phyloP scores from a whole-genome alignment of 164 flowering plant genomes.

The Warburgia ugandensis region DNA sequence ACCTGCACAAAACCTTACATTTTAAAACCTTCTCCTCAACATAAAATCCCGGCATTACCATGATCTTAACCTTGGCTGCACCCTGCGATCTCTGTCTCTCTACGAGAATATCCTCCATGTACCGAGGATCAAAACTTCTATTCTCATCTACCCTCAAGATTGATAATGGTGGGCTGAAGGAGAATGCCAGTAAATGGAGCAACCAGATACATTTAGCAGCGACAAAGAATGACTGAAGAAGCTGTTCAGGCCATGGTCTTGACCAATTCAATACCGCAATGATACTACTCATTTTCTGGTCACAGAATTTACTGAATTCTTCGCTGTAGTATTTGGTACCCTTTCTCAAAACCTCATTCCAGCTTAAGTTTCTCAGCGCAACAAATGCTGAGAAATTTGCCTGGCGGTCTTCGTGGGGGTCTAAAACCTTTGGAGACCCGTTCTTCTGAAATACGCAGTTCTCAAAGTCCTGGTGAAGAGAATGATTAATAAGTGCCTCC shows the following conservation, averaged over 20 bases:
- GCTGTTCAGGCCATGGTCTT: slow-evolving; percentile 84
- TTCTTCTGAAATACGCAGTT: slow-evolving; percentile 70
- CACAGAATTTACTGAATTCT: slow-evolving; percentile 90
- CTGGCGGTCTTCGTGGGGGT: slow-evolving; percentile 64
- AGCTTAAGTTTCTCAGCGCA: slow-evolving; percentile 69
- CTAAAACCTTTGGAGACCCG: slow-evolving; percentile 57
- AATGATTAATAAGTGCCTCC: slow-evolving; percentile 78
- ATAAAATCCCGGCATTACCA: slow-evolving; percentile 97
- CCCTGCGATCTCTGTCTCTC: slow-evolving; percentile 48
- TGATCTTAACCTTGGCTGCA: slow-evolving; percentile 57
- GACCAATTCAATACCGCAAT: slow-evolving; percentile 66
- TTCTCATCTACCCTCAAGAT: slow-evolving; percentile 83
- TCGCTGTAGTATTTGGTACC: slow-evolving; percentile 91
- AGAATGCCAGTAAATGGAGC: slow-evolving; percentile 87
- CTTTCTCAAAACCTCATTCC: slow-evolving; percentile 85
- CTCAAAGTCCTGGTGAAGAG: slow-evolving; percentile 84
- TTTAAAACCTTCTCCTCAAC: slow-evolving; percentile 64
- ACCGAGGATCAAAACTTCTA: slow-evolving; percentile 55
- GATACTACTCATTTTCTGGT: slow-evolving; percentile 85
- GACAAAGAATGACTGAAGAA: slow-evolving; percentile 84
- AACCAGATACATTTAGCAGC: slow-evolving; percentile 92
- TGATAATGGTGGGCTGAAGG: slow-evolving; percentile 57
- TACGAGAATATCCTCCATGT: slow-evolving; percentile 70
- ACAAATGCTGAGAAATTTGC: slow-evolving; percentile 62
- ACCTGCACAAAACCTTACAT: slow-evolving; percentile 85